Percentiles rank a stretch among this genome's conserved stretches.
Conservation (phyloP, 768 basidiomycete genomes). For the Russula brevipes region DNA sequence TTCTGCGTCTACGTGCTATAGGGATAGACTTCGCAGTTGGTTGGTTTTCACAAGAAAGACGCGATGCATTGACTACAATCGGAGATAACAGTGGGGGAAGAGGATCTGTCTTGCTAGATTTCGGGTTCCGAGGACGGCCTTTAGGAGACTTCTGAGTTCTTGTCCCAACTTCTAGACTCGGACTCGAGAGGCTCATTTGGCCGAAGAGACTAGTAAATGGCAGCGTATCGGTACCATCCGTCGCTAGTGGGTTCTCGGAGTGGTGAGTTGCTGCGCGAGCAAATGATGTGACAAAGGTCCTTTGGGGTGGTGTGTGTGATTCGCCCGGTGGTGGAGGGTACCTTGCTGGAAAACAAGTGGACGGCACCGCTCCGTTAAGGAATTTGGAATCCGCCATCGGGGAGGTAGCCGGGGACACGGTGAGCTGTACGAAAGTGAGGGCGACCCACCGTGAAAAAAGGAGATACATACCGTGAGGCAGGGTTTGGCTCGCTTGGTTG, state of each 20-base stretch:
- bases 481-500: no score
- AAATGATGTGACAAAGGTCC: not conserved
- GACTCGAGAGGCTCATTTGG: not conserved
- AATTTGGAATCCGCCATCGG: not conserved
- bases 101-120: not conserved
- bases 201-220: not conserved
- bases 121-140: not conserved
- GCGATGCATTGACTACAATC: not conserved
- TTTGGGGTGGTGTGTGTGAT: not conserved
- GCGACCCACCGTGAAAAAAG: no score
- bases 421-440: not conserved
- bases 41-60: not conserved
- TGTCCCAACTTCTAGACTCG: no score
- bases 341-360: slow-evolving; percentile 7
- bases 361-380: not conserved
- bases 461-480: no score
- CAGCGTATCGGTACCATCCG: not conserved
- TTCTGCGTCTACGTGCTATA: slow-evolving; percentile 6
- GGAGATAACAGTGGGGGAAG: not conserved
- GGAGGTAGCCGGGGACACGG: no score
- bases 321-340: slow-evolving; percentile 3
- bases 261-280: not conserved
- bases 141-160: not conserved
- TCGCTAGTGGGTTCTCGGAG: not conserved
- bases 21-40: not conserved